phyloP scores from a whole-genome alignment of 2,329 filamentous ascomycete genomes.

The Pestalotiopsis sp. region DNA sequence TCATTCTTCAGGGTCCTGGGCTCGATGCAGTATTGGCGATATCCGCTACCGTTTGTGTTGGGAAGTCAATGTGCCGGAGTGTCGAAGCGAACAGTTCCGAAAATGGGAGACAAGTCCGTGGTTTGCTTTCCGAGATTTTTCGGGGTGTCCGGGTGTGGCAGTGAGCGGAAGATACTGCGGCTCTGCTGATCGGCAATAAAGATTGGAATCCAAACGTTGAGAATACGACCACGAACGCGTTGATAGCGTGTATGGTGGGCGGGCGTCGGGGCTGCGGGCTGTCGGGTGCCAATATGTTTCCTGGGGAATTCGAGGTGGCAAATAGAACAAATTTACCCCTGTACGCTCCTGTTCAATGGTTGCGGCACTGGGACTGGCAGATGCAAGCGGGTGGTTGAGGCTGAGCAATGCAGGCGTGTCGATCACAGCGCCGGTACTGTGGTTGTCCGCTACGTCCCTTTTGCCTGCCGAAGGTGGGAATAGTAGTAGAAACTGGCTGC shows the following conservation, averaged over 20 bases:
- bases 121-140: background rate
- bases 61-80: background rate
- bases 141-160: background rate
- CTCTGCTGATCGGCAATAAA: background rate
- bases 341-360: background rate
- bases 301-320: background rate
- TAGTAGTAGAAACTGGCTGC: background rate
- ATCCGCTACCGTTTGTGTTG: background rate
- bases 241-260: background rate
- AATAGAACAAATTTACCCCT: background rate
- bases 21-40: background rate
- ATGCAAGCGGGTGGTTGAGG: conserved; percentile 6
- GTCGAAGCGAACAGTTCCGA: background rate
- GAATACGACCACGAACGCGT: background rate
- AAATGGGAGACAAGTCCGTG: background rate
- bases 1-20: background rate
- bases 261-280: background rate
- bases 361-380: conserved; percentile 4
- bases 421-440: conserved; percentile 7
- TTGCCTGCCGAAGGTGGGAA: background rate
- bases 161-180: background rate
- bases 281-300: background rate
- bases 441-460: background rate
- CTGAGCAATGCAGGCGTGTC: conserved; percentile 7
- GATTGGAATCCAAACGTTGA: background rate